These are phyloP conservation scores for Pulveroboletus sp. DNA, from an alignment of 768 basidiomycete species.

Conservation along the genomic window DNA sequence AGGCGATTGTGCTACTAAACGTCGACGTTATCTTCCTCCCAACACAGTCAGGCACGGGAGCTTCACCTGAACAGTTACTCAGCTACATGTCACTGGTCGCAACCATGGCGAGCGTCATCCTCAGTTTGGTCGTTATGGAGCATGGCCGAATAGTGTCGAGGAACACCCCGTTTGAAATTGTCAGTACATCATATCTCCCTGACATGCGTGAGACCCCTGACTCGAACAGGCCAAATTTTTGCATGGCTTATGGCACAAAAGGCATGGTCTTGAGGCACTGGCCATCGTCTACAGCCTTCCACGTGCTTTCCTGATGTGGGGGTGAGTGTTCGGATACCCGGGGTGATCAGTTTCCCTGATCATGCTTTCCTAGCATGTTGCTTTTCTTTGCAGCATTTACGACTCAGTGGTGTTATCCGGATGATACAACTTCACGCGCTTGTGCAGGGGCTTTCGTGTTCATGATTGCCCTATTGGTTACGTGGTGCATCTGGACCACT, in stretches of 20 bases:
- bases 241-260: conserved; percentile 17
- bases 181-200: conserved; percentile 19
- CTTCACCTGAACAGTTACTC: conserved; percentile 33
- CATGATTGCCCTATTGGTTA: conserved; percentile 31
- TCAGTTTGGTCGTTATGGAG: conserved; percentile 40
- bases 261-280: conserved; percentile 44
- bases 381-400: conserved; percentile 26
- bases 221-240: conserved; percentile 12
- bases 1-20: conserved; percentile 56
- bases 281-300: conserved; percentile 53
- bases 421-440: conserved; percentile 7
- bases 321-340: conserved; percentile 34
- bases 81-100: conserved; percentile 42
- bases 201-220: neutral
- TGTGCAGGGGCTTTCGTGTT: conserved; percentile 31
- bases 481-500: conserved; percentile 40
- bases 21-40: conserved; percentile 58
- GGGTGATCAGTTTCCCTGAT: neutral
- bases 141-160: conserved; percentile 34
- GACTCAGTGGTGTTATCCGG: conserved; percentile 20
- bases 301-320: conserved; percentile 55
- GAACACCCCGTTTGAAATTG: conserved; percentile 31
- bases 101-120: conserved; percentile 39
- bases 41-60: conserved; percentile 37
- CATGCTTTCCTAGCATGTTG: conserved; percentile 17